Evolutionary conservation across 345 rosid genomes (phyloP).

Genomic region (Linum lewisii): DNA sequence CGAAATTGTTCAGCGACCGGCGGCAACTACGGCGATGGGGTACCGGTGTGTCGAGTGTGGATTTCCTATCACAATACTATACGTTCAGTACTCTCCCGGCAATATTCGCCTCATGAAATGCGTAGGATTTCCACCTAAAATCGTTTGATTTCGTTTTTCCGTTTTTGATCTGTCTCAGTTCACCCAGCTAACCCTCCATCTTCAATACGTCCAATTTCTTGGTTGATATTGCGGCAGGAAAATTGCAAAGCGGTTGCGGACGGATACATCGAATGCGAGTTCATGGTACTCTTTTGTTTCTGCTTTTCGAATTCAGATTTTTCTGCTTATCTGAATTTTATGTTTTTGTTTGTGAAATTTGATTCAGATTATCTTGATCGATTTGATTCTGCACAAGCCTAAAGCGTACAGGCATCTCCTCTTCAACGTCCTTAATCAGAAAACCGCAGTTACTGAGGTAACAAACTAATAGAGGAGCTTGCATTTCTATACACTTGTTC

Average conservation of each 20-base stretch:
- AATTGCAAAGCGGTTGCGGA: constrained; percentile 66
- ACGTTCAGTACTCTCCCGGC: constrained; percentile 62
- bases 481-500: neutral
- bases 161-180: neutral
- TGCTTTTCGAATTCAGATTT: neutral
- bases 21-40: constrained; percentile 17
- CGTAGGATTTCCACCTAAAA: constrained; percentile 22
- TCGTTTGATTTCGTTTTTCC: neutral
- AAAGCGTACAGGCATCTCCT: constrained; percentile 72
- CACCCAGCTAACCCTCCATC: no score
- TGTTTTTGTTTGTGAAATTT: neutral
- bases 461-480: neutral
- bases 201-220: neutral
- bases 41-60: constrained; percentile 62
- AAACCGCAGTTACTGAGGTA: constrained; percentile 44
- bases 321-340: neutral
- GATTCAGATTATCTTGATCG: constrained; percentile 62
- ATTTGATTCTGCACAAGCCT: constrained; percentile 76
- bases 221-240: constrained; percentile 24
- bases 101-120: constrained; percentile 77
- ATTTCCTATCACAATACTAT: constrained; percentile 39
- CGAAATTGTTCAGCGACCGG: no score
- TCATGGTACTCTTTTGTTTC: constrained; percentile 38
- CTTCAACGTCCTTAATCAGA: constrained; percentile 47
- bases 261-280: constrained; percentile 70